Evolutionary conservation across 116 monocot species (phyloP), one percentile per base, ranked within the genome.

Genomic region (Zostera marina): DNA sequence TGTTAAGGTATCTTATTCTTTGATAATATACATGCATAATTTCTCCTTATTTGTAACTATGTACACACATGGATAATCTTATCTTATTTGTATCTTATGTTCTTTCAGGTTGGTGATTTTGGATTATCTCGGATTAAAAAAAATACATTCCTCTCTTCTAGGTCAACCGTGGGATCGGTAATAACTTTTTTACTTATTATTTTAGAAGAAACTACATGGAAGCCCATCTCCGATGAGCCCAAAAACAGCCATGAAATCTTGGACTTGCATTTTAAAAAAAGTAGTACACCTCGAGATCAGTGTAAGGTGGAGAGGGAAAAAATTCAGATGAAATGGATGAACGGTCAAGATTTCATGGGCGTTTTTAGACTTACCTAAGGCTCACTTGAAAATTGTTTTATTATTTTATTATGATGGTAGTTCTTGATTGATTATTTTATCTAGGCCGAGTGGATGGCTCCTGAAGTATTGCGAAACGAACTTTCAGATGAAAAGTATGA

Each of bases 371-470:
- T n/a, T n/a, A n/a, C n/a, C n/a, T n/a, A n/a, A n/a, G n/a, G n/a
- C n/a, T n/a, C n/a, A n/a, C n/a, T n/a, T n/a, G n/a, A n/a, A n/a
- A n/a, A n/a, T n/a, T n/a, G n/a, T n/a, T n/a, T n/a, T 12, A 3
- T 32, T 26, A 57, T 57, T 57, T 57, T 57, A 26, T 57, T 57
- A 7, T 14, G 40, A 57, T 57, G 57, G 25, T 22, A 1, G 5
- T 20, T 49, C 8, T 54, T 12, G 11, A 22, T 9, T 12, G 3
- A 13, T 20, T 66, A 47, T 20, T 40, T 60, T 38, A 32, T 60
- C 41, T 59, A 84, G 84, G 80, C 84, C 49, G 80, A 84, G 48
- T 84, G 84, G 84, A 84, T 84, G 84, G 84, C 84, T 42, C 84
- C 84, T 16, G 84, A 84, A 66, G 72, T 84, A 11, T 70, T 84